These are phyloP conservation scores for Stagonosporopsis chrysanthemi DNA, from an alignment of 2,329 filamentous ascomycete genomes.

Conservation along the genomic window DNA sequence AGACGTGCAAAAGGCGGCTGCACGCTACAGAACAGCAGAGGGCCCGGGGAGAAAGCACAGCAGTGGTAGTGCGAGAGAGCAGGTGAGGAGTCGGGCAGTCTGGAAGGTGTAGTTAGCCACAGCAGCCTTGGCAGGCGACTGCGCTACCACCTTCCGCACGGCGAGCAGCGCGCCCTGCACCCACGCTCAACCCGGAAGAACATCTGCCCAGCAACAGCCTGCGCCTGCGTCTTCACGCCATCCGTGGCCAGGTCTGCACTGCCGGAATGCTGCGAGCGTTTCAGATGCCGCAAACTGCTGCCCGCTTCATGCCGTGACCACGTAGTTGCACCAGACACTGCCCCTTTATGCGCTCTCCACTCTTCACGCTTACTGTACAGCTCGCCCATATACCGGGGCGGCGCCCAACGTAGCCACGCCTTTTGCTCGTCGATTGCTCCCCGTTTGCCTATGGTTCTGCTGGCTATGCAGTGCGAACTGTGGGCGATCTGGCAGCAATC, in stretches of 20 bases:
- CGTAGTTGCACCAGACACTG: slow-evolving; percentile 19
- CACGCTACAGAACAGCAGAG: slow-evolving; percentile 40
- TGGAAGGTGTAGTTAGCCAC: slow-evolving; percentile 15
- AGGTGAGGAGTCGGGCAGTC: slow-evolving; percentile 30
- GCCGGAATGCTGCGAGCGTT: slow-evolving; percentile 24
- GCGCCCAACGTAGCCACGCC: slow-evolving; percentile 6
- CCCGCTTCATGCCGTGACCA: slow-evolving; percentile 30
- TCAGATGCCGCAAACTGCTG: slow-evolving; percentile 28
- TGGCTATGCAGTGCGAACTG: neutral
- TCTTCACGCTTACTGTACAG: neutral
- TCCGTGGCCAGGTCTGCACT: slow-evolving; percentile 14
- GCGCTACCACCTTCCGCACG: slow-evolving; percentile 14
- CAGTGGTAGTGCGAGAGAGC: slow-evolving; percentile 30
- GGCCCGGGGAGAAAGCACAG: slow-evolving; percentile 37
- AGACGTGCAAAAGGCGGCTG: slow-evolving; percentile 36
- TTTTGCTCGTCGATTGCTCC: neutral
- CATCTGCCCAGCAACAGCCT: slow-evolving; percentile 19
- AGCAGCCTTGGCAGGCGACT: slow-evolving; percentile 4
- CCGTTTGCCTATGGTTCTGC: neutral
- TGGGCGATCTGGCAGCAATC: slow-evolving; percentile 9
- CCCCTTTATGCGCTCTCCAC: slow-evolving; percentile 37
- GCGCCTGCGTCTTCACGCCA: slow-evolving; percentile 3
- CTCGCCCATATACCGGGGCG: neutral
- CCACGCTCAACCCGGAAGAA: slow-evolving; percentile 7
- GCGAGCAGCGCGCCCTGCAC: slow-evolving; percentile 14